These are phyloP conservation scores for Suillus plorans DNA, from an alignment of 768 basidiomycete species.

Conservation along the genomic window DNA sequence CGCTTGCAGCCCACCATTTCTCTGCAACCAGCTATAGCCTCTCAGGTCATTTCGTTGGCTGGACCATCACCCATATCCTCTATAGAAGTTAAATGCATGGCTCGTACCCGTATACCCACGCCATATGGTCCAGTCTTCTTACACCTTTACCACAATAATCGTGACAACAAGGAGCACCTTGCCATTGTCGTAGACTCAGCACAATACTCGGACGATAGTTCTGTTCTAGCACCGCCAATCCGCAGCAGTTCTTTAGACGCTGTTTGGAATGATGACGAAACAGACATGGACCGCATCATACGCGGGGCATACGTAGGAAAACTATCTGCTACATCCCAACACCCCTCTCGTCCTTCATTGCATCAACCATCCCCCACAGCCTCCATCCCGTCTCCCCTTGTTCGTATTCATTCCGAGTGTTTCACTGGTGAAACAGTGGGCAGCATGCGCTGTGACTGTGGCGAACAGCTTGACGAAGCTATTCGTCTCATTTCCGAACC, in stretches of 20 bases:
- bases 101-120: slow-evolving; percentile 95
- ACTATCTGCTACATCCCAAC: slow-evolving; percentile 56
- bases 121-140: slow-evolving; percentile 92
- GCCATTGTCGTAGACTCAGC: slow-evolving; percentile 93
- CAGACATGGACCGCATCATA: slow-evolving; percentile 89
- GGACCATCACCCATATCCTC: slow-evolving; percentile 2
- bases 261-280: slow-evolving; percentile 81
- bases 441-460: slow-evolving; percentile 98
- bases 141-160: slow-evolving; percentile 92
- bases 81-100: slow-evolving; percentile 88
- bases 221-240: slow-evolving; percentile 53
- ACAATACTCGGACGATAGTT: slow-evolving; percentile 59
- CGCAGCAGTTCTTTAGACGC: slow-evolving; percentile 81
- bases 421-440: slow-evolving; percentile 98
- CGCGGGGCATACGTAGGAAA: slow-evolving; percentile 93
- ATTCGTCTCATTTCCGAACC: slow-evolving; percentile 83
- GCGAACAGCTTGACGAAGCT: slow-evolving; percentile 98
- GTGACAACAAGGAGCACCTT: slow-evolving; percentile 92
- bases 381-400: slow-evolving; percentile 68
- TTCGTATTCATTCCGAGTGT: slow-evolving; percentile 97
- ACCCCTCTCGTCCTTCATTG: slow-evolving; percentile 38
- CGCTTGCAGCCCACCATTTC: slow-evolving; percentile 36
- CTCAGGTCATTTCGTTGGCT: slow-evolving; percentile 5
- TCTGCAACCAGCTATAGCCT: slow-evolving; percentile 23
- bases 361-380: slow-evolving; percentile 11